phyloP scores from a whole-genome alignment of 1,284 basidiomycete genomes.

The Cryptococcus maquisensis region DNA sequence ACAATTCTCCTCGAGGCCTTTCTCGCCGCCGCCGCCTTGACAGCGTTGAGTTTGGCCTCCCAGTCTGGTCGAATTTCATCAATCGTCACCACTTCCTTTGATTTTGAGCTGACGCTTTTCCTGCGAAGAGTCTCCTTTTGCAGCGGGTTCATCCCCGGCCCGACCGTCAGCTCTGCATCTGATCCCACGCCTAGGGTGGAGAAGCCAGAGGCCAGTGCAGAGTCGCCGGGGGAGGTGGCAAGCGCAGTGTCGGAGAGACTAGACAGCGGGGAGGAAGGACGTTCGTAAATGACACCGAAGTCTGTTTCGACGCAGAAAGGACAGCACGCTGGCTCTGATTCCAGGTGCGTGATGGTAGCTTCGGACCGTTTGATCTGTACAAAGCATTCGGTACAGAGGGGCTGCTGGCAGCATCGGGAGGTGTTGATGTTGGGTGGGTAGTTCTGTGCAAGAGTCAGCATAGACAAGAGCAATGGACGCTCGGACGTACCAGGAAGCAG shows the following conservation, averaged over 20 bases:
- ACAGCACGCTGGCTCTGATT: conserved; percentile 87
- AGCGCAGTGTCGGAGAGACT: conserved; percentile 22
- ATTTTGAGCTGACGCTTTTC: conserved; percentile 51
- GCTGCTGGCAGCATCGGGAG: conserved; percentile 95
- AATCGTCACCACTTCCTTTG: conserved; percentile 77
- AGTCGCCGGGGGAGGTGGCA: conserved; percentile 55
- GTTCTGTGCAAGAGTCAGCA: conserved; percentile 45
- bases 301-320: conserved; percentile 96
- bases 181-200: conserved; percentile 26
- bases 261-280: conserved; percentile 52
- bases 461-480: conserved; percentile 4
- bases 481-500: conserved; percentile 82
- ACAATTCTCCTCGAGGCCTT: conserved; percentile 93
- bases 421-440: conserved; percentile 94
- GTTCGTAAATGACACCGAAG: conserved; percentile 87
- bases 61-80: conserved; percentile 93
- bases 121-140: conserved; percentile 42
- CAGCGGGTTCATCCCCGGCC: conserved; percentile 35
- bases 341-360: conserved; percentile 84
- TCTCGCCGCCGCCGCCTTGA: conserved; percentile 79
- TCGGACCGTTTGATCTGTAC: conserved; percentile 97
- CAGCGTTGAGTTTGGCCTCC: conserved; percentile 85
- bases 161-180: conserved; percentile 26
- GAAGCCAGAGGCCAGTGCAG: conserved; percentile 52
- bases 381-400: conserved; percentile 98